Evolutionary conservation across 2,329 filamentous ascomycete species (phyloP), one percentile per base, ranked within the genome.

Genomic region (Mollisiaceae sp.): DNA sequence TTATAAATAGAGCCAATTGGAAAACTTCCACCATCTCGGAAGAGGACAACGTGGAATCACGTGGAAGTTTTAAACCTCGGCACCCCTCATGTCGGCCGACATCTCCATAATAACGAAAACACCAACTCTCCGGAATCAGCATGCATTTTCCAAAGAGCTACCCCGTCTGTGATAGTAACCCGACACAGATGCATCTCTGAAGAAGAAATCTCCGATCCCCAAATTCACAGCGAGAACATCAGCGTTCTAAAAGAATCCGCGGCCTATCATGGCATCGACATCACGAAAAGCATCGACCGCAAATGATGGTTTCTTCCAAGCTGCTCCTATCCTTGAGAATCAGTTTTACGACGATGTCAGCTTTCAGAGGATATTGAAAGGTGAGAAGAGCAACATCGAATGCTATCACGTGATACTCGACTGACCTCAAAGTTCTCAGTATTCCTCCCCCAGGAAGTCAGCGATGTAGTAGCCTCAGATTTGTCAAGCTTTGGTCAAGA

Each of bases 261-360:
- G 15, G 8, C 38, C n/a, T 15, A 43, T 4, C 32, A 60, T 63
- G 56, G 15, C 60, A 36, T 54, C 50, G 18, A 54, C n/a, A 1
- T 11, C 60, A 41, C 47, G 50, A 38, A 63, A 58, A 60, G 36
- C 64, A 57, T 79, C 79, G 20, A 78, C 77, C 24, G 77, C 77
- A 27, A 77, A 78, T 38, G 71, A 65, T 11, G 86, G 86, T 65
- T 87, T 87, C 76, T 85, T 89, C 69, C 86, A 88, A 70, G 75
- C 80, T 45, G 77, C 81, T 4, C 84, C 82, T 1, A 77, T 81
- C 11, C 74, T 89, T 55, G 77, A 75, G 15, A 89, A 88, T 69
- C 85, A 88, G 65, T 86, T 85, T 65, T 75, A 82, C 52, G 83
- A 88, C 41, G 86, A 89, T 73, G 77, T 76, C 6, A 83, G 80